Base-by-base conservation (phyloP, 768 basidiomycete species). In the Podaxis sp. region DNA sequence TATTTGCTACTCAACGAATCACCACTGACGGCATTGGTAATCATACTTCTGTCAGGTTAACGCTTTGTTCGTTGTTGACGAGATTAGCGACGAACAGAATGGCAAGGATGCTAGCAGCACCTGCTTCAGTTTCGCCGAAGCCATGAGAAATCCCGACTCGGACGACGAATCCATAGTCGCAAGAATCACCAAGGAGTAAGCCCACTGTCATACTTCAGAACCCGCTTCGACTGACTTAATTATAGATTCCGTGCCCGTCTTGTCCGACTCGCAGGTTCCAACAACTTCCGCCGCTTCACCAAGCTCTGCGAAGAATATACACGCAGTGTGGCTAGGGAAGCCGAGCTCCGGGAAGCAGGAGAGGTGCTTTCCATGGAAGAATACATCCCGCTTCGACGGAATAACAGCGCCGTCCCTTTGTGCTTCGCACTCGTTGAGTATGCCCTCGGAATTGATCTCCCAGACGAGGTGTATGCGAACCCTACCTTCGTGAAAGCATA, bases 381-480 rank as follows among this genome's bases (percentile, higher is more conserved):
- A 2, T 90, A 85, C 75, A 76, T 82, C 56, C 67, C 75, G 2
- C 79, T 88, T 63, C 86, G 88, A 53, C 82, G 89, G 55, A 85
- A 89, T 68, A 89, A 86, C 72, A 89, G 88, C 69, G 89, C 85
- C 49, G 82, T 85, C 66, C 79, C 83, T 27, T 77, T 84, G 58
- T 88, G 85, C 73, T 88, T 86, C 67, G 82, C 81, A 41, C 77
- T 90, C 33, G 78, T 85, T 55, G 86, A 87, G 62, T 88, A 84
- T 65, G 80, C 79, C 56, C 78, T 86, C 52, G 84, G 81, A 50
- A 79, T 87, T 52, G 85, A 91, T 70, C 76, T 90, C 37, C 84
- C 85, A 11, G 83, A 90, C 59, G 78, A 82, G 56, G 79, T 89
- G 17, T 84, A 84, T 64, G 76, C 85, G 52, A 78, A 90, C 70